Evolutionary conservation across 495 filamentous ascomycete genomes (phyloP).

Genomic region (Daldinia caldariorum): DNA sequence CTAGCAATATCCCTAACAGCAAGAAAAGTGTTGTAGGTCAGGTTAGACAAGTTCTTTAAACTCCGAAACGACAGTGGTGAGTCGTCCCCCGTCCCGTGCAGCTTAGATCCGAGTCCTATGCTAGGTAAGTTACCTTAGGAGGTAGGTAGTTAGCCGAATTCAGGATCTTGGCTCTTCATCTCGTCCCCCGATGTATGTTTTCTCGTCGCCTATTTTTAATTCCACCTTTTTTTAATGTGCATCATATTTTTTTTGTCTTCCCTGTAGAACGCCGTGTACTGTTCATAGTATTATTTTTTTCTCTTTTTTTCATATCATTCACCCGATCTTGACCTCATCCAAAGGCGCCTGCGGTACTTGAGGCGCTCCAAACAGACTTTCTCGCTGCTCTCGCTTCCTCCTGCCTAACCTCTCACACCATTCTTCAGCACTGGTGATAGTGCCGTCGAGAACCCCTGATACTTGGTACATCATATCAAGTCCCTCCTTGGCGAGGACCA

Average conservation of each 20-base stretch:
- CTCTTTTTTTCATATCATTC: slow-evolving; percentile 30
- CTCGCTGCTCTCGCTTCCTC: slow-evolving; percentile 53
- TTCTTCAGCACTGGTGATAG: slow-evolving; percentile 83
- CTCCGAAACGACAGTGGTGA: slow-evolving; percentile 16
- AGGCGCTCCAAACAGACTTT: slow-evolving; percentile 34
- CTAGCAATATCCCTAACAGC: slow-evolving; percentile 35
- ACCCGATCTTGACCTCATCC: slow-evolving; percentile 43
- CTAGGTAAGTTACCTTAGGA: too few relatives aligned
- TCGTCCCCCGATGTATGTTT: slow-evolving; percentile 22
- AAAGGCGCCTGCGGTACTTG: slow-evolving; percentile 24
- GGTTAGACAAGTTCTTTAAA: slow-evolving; percentile 32
- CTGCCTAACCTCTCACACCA: slow-evolving; percentile 82
- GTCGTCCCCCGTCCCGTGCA: slow-evolving; percentile 22
- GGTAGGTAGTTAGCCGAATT: slow-evolving; percentile 23
- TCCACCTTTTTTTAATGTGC: slow-evolving; percentile 32
- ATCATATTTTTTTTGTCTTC: slow-evolving; percentile 35
- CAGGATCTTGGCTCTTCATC: slow-evolving; percentile 20
- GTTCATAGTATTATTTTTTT: slow-evolving; percentile 22
- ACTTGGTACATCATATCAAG: slow-evolving; percentile 91
- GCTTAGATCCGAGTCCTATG: slow-evolving; percentile 26
- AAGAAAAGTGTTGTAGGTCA: slow-evolving; percentile 40
- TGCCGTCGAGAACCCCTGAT: slow-evolving; percentile 80
- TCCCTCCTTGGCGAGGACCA: slow-evolving; percentile 86
- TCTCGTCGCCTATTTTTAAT: slow-evolving; percentile 23
- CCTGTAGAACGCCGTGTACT: slow-evolving; percentile 34